Percentiles rank a stretch among this genome's conserved stretches.
Evolutionary conservation across 2,329 filamentous ascomycete genomes (phyloP).

Genomic region (Diaporthe eres): DNA sequence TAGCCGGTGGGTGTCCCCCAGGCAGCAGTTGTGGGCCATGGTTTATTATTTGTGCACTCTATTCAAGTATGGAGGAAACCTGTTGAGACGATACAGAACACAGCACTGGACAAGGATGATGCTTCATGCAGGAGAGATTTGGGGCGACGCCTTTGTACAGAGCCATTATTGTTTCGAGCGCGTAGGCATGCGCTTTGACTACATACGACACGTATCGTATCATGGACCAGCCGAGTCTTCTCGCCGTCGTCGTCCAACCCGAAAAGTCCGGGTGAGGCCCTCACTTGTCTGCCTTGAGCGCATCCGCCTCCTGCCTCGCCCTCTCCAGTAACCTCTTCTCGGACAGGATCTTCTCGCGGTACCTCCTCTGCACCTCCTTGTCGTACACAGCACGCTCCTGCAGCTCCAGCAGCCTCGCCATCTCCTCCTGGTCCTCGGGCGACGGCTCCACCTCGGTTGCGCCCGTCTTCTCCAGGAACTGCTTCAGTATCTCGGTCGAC

Average conservation of each 20-base stretch:
- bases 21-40: background rate
- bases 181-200: slow-evolving; percentile 7
- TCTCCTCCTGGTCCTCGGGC: slow-evolving; percentile 70
- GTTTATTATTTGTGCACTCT: background rate
- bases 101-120: background rate
- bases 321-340: slow-evolving; percentile 72
- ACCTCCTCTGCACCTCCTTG: slow-evolving; percentile 65
- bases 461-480: slow-evolving; percentile 74
- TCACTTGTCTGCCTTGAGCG: slow-evolving; percentile 52
- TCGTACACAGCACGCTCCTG: slow-evolving; percentile 66
- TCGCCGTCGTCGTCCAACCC: background rate
- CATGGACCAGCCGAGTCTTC: slow-evolving; percentile 28
- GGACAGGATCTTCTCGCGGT: slow-evolving; percentile 70
- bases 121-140: background rate
- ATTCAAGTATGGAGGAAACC: background rate
- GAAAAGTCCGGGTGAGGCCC: background rate
- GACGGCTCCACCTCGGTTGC: slow-evolving; percentile 71
- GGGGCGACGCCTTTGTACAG: background rate
- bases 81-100: background rate
- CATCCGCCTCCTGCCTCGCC: slow-evolving; percentile 66
- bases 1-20: background rate
- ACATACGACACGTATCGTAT: slow-evolving; percentile 1
- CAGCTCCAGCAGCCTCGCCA: slow-evolving; percentile 70
- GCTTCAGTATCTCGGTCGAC: slow-evolving; percentile 73
- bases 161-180: slow-evolving; percentile 19